Evolutionary conservation across 345 rosid genomes (phyloP), one percentile per base, ranked within the genome.

Genomic region (Eucalyptus leucophloia): DNA sequence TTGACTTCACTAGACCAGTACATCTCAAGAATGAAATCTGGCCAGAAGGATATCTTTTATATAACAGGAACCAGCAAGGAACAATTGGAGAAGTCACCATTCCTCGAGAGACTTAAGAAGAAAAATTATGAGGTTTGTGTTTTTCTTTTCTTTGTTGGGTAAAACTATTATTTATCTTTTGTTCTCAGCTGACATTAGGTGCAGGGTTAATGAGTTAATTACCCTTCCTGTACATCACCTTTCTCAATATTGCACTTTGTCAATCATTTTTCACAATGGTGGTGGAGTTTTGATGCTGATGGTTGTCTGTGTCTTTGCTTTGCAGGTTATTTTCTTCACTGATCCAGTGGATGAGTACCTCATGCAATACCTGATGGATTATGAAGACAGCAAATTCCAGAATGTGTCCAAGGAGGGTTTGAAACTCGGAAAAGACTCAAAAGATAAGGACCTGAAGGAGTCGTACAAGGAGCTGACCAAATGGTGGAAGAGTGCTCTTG

Each of bases 291-390:
- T 67, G 40, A 13, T 83, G 67, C 26, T 87, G 17, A 9, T 49
- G 40, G 21, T 85, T 26, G 34, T n/a, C 51, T 87, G 42, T 86
- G 53, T 24, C 45, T 67, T 28, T 1, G 15, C n/a, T 17, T 53
- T 86, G 86, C 97, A 98, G 99, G 99, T 98, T 83, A 98, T 98
- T 91, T 98, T 93, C 95, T 98, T 98, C 97, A 98, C 96, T 1
- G 99, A 97, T 93, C 98, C 99, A 8, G 99, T 97, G 87, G 99
- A 97, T 89, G 99, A 98, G 88, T 97, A 98, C 94, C 92, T 98
- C 95, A 97, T 97, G 99, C 99, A 97, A 92, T 98, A 98, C 89
- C 92, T 98, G 93, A 98, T 98, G 99, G 99, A 98, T 51, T 98
- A 98, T 89, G 98, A 97, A 89, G 98, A 95, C 90, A 96, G 94